Base-by-base conservation (phyloP, 1,284 basidiomycete genomes). In the Vanrija pseudolonga region DNA sequence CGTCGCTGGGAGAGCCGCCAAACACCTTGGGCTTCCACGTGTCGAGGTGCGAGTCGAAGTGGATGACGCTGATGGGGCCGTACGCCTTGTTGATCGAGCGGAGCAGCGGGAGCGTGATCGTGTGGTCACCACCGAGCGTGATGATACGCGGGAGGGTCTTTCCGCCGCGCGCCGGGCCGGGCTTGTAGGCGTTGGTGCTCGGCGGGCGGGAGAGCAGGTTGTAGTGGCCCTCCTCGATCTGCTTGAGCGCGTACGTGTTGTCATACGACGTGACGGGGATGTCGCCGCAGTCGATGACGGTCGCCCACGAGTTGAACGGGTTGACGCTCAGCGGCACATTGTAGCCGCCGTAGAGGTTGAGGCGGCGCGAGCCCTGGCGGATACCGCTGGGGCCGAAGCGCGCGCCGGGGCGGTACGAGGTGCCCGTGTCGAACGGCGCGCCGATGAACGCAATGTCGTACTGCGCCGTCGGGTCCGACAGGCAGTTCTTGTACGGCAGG, bases 311-410 rank as follows among this genome's bases (percentile, higher is more conserved):
- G 53, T 26, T 59, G 57, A 48, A 61, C 60, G 22, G 64, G 62
- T 52, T 68, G 71, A 11, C 69, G 65, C 50, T 67, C 44, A 17
- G 64, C 61, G 4, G 65, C 64, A 26, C 64, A 45, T 52, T 72
- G 71, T 37, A 70, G 48, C 37, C 70, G 62, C 67, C 5, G 66
- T 68, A 62, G 37, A 20, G 38, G n/a, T 39, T 44, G 24, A 51
- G 46, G 23, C 48, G 46, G 20, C 47, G 61, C 61, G 50, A 51
- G 58, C 65, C 69, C 55, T 67, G 63, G 46, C 88, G 84, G 64
- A 90, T 90, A 6, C 85, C 88, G 64, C 82, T 83, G 2, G 88
- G 89, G 11, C 89, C 89, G 76, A 90, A 90, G 3, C 89, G 82
- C 23, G 88, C 88, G 55, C 86, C 68, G 11, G 71, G 72, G 41